These are phyloP conservation scores for Gynandropsis gynandra DNA, from an alignment of 345 rosid genomes.

Conservation along the genomic window DNA sequence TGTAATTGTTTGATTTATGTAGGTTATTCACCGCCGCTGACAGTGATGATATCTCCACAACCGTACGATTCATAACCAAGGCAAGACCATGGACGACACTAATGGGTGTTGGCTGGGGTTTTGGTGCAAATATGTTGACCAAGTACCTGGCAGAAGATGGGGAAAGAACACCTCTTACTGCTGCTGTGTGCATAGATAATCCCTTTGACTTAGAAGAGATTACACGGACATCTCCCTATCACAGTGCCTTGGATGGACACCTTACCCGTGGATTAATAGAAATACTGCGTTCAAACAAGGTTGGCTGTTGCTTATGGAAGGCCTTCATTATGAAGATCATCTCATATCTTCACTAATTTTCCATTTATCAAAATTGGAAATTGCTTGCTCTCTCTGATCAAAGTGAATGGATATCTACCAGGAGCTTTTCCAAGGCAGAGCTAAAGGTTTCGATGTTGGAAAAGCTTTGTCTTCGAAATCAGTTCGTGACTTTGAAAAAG, in stretches of 20 bases:
- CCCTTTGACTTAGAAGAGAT: constrained; percentile 94
- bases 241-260: constrained; percentile 42
- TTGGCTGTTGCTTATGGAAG: constrained; percentile 23
- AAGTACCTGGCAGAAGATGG: constrained; percentile 87
- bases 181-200: constrained; percentile 79
- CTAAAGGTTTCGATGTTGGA: constrained; percentile 74
- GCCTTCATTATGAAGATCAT: constrained; percentile 1
- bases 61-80: constrained; percentile 61
- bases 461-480: constrained; percentile 73
- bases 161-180: constrained; percentile 76
- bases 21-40: constrained; percentile 98
- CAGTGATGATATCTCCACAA: constrained; percentile 83
- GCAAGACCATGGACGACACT: constrained; percentile 88
- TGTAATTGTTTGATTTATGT: constrained; percentile 37
- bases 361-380: background rate
- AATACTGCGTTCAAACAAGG: constrained; percentile 81
- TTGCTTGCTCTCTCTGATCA: constrained; percentile 1
- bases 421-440: constrained; percentile 85
- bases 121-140: constrained; percentile 86
- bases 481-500: constrained; percentile 79
- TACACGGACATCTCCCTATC: constrained; percentile 51
- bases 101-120: constrained; percentile 82
- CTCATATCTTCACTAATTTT: constrained; percentile 12
- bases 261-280: constrained; percentile 67
- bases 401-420: constrained; percentile 28